Conservation (phyloP, 2,329 filamentous ascomycete genomes). For the Paraphoma sp. region DNA sequence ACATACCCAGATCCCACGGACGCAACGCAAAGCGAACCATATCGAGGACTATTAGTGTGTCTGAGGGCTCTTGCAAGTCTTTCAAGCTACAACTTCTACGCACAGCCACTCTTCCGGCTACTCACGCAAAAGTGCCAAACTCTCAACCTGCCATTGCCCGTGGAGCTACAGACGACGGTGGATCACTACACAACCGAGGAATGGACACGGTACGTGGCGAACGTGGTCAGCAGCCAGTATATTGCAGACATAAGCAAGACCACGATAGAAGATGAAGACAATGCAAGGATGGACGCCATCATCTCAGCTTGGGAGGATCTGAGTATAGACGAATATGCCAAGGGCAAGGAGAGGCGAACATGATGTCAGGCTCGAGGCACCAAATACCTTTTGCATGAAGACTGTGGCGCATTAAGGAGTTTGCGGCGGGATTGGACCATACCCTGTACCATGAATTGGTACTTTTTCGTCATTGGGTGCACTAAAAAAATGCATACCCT, state of each 20-base stretch:
- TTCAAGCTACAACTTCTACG: constrained; percentile 34
- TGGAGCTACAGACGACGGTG: constrained; percentile 23
- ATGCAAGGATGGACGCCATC: constrained; percentile 35
- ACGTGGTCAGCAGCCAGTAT: constrained; percentile 37
- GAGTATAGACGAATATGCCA: constrained; percentile 16
- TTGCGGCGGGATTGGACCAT: too few relatives aligned
- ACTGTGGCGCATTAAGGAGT: neutral
- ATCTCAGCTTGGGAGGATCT: constrained; percentile 35
- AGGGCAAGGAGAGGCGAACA: neutral
- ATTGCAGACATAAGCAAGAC: constrained; percentile 33
- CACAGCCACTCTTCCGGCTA: constrained; percentile 36
- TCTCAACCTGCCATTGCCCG: constrained; percentile 27
- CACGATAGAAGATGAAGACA: constrained; percentile 19
- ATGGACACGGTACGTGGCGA: constrained; percentile 37
- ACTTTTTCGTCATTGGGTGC: too few relatives aligned
- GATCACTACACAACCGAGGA: constrained; percentile 35
- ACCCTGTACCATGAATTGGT: too few relatives aligned
- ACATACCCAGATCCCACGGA: constrained; percentile 5
- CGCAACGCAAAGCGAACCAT: constrained; percentile 22
- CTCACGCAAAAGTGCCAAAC: constrained; percentile 34
- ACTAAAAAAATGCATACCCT: too few relatives aligned
- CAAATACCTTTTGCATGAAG: neutral
- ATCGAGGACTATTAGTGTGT: constrained; percentile 35
- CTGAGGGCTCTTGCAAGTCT: constrained; percentile 31
- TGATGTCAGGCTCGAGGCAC: neutral